These are phyloP conservation scores for Calonectria crousiana DNA, from an alignment of 2,329 filamentous ascomycete genomes.

Conservation along the genomic window DNA sequence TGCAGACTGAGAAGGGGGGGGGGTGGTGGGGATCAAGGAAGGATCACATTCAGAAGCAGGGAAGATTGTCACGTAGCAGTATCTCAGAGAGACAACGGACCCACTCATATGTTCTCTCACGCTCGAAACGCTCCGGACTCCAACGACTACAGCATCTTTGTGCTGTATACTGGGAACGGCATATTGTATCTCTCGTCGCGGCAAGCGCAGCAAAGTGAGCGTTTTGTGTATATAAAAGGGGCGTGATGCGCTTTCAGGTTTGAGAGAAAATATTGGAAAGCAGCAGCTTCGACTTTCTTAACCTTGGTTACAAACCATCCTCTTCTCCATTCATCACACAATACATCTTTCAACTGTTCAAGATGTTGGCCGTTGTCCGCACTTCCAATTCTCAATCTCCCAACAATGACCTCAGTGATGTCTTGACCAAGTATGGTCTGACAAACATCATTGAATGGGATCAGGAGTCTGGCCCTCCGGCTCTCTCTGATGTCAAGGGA, in stretches of 20 bases:
- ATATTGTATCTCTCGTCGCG: not conserved
- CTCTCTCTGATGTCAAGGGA: not conserved
- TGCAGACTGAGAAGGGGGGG: not conserved
- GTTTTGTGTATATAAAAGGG: not conserved
- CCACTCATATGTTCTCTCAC: not conserved
- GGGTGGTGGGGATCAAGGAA: not conserved
- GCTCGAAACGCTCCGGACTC: not conserved
- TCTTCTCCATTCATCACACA: not conserved
- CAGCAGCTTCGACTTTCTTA: not conserved
- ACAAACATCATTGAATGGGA: constrained; percentile 10
- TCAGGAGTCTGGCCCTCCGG: not conserved
- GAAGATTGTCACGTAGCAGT: constrained; percentile 2
- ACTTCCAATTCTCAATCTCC: not conserved
- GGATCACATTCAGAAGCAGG: not conserved
- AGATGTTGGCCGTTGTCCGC: not conserved
- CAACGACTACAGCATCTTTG: not conserved
- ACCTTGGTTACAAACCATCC: not conserved
- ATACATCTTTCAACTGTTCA: not conserved
- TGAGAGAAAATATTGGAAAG: not conserved
- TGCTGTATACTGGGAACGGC: not conserved
- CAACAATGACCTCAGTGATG: not conserved
- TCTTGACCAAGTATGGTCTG: constrained; percentile 1
- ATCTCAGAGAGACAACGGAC: not conserved
- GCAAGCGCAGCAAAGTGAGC: not conserved
- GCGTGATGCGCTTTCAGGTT: not conserved